A percentile compares a stretch with the other conserved stretches of the same genome.
Evolutionary conservation across 306 rosid species (phyloP).

Genomic region (Cicer judaicum): DNA sequence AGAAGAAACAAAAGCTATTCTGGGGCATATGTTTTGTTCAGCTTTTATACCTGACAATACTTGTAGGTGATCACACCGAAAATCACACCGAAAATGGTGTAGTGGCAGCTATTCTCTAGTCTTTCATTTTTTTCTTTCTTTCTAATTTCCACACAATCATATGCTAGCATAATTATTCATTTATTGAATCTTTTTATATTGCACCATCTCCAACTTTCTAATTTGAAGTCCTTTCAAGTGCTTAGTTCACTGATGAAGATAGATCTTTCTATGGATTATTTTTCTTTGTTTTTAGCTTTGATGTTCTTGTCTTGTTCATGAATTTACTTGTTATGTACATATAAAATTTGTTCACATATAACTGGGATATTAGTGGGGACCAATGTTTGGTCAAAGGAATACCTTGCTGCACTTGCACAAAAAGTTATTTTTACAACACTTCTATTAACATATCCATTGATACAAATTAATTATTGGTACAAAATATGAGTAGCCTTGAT

Average conservation of each 20-base stretch:
- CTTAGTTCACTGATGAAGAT: constrained; percentile 24
- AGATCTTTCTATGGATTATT: constrained; percentile 39
- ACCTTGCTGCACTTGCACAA: too few species aligned
- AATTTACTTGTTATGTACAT: constrained; percentile 38
- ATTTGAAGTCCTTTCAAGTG: constrained; percentile 19
- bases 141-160: constrained; percentile 31
- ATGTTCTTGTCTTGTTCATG: constrained; percentile 31
- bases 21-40: constrained; percentile 26
- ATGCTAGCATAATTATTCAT: constrained; percentile 30
- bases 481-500: too few species aligned
- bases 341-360: constrained; percentile 1
- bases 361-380: too few species aligned
- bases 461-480: too few species aligned
- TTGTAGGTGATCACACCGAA: constrained; percentile 19
- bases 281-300: constrained; percentile 3
- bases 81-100: constrained; percentile 4
- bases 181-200: constrained; percentile 29
- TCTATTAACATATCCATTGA: too few species aligned
- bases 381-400: too few species aligned
- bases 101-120: not conserved
- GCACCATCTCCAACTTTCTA: constrained; percentile 12
- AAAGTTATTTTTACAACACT: too few species aligned
- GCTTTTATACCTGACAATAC: constrained; percentile 28
- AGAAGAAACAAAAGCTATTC: constrained; percentile 37
- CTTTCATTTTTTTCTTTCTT: not conserved